Base-by-base conservation (phyloP, 805 yeast species). In the Ogataea parapolymorpha region DNA sequence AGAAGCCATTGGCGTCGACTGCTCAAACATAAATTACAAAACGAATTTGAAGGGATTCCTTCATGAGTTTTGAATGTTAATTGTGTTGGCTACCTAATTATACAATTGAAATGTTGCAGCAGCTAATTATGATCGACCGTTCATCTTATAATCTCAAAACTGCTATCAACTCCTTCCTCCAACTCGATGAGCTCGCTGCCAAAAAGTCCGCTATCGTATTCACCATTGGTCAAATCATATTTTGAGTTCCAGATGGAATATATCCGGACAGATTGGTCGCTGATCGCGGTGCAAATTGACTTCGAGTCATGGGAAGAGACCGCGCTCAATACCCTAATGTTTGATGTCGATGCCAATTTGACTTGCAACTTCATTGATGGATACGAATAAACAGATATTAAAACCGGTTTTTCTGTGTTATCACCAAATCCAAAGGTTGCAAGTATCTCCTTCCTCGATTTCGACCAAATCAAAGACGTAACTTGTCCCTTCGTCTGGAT, bases 21-120 rank as follows among this genome's bases (percentile, higher is more conserved):
- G 6, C 61, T 75, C 26, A 76, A 76, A 36, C 77, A 77, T 48
- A 72, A 72, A 43, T 68, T 80, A 24, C 76, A 77, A 47, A 65
- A 77, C 35, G 93, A 85, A 44, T 80, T 76, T 50, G 96, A 90
- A 60, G 96, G 96, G 4, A 91, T 87, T 7, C 96, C 97, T 10
- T 77, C 88, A 2, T 88, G 29, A 35, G 7, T 25, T 17, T n/a
- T 11, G 13, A 7, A 12, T 34, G 34, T 27, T 28, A 10, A 23
- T 41, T 29, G 26, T 32, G 32, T 25, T 35, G 32, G 41, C 40
- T 37, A 40, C 17, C 34, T 38, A 27, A 22, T 31, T 22, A 35
- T 42, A 34, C 41, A 26, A 29, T 35, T 13, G 22, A 22, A n/a
- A 20, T 26, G 20, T 29, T 28, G 11, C 31, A 10, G 18, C 16